Conservation (phyloP, 2,329 filamentous ascomycete species). For the Neurospora sp. region DNA sequence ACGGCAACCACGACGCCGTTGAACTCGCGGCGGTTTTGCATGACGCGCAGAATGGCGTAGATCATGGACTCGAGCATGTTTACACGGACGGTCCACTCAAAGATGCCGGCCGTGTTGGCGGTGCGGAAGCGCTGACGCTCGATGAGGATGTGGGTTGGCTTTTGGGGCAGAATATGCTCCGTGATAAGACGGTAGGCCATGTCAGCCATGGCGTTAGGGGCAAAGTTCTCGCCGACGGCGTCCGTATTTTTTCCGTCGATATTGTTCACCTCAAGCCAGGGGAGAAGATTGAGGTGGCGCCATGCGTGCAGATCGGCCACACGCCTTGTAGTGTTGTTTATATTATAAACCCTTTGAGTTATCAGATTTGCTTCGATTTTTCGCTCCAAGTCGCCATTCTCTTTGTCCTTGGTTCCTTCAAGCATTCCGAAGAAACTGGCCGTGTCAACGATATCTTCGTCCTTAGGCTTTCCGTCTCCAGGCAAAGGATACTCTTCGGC, state of each 20-base stretch:
- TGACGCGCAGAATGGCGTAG: conserved; percentile 55
- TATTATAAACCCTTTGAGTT: background rate
- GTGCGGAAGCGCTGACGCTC: conserved; percentile 53
- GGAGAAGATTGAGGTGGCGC: background rate
- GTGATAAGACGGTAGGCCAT: conserved; percentile 24
- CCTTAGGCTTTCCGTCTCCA: background rate
- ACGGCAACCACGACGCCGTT: conserved; percentile 37
- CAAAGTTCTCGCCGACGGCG: conserved; percentile 23
- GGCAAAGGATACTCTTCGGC: conserved; percentile 10
- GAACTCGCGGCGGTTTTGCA: conserved; percentile 36
- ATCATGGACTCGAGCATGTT: conserved; percentile 78
- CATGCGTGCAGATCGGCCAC: background rate
- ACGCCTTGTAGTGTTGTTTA: background rate
- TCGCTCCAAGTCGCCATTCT: background rate
- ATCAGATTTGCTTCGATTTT: background rate
- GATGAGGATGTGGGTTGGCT: conserved; percentile 62
- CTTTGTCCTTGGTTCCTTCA: background rate
- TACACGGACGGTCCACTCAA: conserved; percentile 75
- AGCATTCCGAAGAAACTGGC: background rate
- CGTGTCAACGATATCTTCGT: background rate
- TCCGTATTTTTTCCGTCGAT: background rate
- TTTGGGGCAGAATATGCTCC: conserved; percentile 32
- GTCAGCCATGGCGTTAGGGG: conserved; percentile 25
- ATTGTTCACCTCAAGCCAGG: background rate
- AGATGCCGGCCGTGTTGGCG: conserved; percentile 51